Base-by-base conservation (phyloP, 345 rosid genomes). In the Eucalyptus guilfoylei region DNA sequence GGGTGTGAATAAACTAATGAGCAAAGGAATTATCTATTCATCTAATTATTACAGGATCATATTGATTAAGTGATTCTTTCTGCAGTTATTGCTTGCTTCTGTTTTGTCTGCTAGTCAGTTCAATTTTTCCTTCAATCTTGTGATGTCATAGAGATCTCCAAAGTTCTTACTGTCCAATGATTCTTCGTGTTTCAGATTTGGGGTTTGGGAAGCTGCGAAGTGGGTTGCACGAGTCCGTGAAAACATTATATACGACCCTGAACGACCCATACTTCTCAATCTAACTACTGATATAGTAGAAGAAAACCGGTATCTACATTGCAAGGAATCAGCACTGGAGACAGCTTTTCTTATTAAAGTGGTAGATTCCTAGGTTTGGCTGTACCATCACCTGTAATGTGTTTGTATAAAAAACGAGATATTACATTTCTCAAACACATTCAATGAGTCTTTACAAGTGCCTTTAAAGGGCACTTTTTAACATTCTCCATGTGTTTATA, bases 171-270 rank as follows among this genome's bases (percentile, higher is more conserved):
- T 3, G 28, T 76, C 83, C 37, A 19, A 37, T 76, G 62, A 81
- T 88, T 44, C 62, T 86, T 62, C 32, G 26, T 62, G 47, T 87
- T 90, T 89, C 95, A 96, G 99, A 88, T 97, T 97, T 92, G 99
- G 99, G 86, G 97, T 95, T 15, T 98, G 99, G 98, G 99, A 98
- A 93, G 96, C 98, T 14, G 98, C 97, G 30, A 97, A 97, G 91
- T 97, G 99, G 99, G 93, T 92, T 47, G 97, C 99, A 58, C 91
- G 95, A 91, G 99, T 94, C 44, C 97, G 99, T 24, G 98, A 97
- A 83, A 89, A 49, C 86, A 86, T 99, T 37, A 94, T 95, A 62
- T 92, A 94, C 76, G 94, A 96, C 89, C 98, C 97, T 1, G 90
- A 91, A 85, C 95, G 91, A 11, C 99, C 99, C 0, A 88, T 95